Evolutionary conservation across 441 rosid species (phyloP), one percentile per base, ranked within the genome.

Genomic region (Breynia disticha): DNA sequence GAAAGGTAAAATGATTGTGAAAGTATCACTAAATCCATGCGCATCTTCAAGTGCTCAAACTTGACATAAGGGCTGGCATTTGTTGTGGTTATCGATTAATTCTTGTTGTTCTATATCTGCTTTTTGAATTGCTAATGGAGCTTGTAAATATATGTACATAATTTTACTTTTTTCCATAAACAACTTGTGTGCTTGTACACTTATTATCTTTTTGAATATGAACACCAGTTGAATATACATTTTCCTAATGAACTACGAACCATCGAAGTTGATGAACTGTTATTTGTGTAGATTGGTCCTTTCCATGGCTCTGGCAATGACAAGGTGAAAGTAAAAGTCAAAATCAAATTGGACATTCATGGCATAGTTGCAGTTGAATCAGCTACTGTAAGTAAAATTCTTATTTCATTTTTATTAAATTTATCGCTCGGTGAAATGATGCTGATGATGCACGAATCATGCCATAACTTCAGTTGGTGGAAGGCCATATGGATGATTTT

Each of bases 321-420:
- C 59, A 93, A 91, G 35, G 86, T 91, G 46, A 93, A 93, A 61
- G 77, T 93, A 66, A 93, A 93, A 70, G 93, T 82, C 52, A 93
- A 89, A 70, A 93, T 63, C 60, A 86, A 95, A 37, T 49, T 93
- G 64, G 89, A 82, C 72, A 51, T 89, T 67, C 97, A 93, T 62
- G 99, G 99, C 19, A 69, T 84, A 39, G 89, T 85, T 47, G 80
- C 95, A 15, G 55, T 89, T 55, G 96, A 89, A 49, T 84, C 96
- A 0, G 99, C 99, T 39, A 80, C 76, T 0, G 99, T 93, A 68
- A 79, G 90, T 72, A 1, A 11, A 7, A 22, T 48, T 15, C 19
- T 46, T 13, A 19, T 55, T 52, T 24, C 49, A 15, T 20, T 13
- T 8, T 2, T 12, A 16, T 11, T 22, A 4, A 7, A 6, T 44